phyloP scores from a whole-genome alignment of 495 filamentous ascomycete genomes.

The Penicillium manginii region DNA sequence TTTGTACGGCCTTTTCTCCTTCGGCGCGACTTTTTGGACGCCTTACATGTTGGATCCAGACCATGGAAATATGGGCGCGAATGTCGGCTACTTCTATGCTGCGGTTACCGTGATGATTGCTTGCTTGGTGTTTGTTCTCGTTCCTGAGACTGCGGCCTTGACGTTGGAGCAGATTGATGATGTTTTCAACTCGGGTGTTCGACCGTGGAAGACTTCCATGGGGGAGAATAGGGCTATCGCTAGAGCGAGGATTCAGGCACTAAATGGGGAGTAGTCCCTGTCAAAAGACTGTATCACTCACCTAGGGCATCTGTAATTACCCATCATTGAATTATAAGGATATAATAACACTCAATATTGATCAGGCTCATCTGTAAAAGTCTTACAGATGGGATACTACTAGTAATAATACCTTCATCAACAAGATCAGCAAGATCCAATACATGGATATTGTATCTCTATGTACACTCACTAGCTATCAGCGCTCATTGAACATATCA shows the following conservation, averaged over 20 bases:
- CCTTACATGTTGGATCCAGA: constrained; percentile 33
- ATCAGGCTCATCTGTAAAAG: no score
- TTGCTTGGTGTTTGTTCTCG: constrained; percentile 24
- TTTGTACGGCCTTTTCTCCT: constrained; percentile 31
- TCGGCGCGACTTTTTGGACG: constrained; percentile 35
- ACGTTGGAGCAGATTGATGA: constrained; percentile 38
- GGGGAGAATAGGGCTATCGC: constrained; percentile 19
- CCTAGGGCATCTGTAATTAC: background rate
- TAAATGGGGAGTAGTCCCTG: background rate
- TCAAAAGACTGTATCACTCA: background rate
- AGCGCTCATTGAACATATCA: constrained; percentile 8
- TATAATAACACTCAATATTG: background rate
- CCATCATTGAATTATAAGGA: background rate
- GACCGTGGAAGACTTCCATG: constrained; percentile 32
- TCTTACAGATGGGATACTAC: no score
- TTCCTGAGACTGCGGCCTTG: constrained; percentile 34
- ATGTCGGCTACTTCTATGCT: constrained; percentile 37
- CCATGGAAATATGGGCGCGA: constrained; percentile 35
- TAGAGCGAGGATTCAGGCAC: constrained; percentile 8
- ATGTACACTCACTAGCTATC: constrained; percentile 19
- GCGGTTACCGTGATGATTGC: constrained; percentile 27
- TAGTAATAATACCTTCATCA: no score
- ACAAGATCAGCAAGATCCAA: background rate
- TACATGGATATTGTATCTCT: constrained; percentile 8
- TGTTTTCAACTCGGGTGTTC: constrained; percentile 25